Evolutionary conservation across 768 basidiomycete genomes (phyloP), one percentile per base, ranked within the genome.

Genomic region (Hysterangium stoloniferum): DNA sequence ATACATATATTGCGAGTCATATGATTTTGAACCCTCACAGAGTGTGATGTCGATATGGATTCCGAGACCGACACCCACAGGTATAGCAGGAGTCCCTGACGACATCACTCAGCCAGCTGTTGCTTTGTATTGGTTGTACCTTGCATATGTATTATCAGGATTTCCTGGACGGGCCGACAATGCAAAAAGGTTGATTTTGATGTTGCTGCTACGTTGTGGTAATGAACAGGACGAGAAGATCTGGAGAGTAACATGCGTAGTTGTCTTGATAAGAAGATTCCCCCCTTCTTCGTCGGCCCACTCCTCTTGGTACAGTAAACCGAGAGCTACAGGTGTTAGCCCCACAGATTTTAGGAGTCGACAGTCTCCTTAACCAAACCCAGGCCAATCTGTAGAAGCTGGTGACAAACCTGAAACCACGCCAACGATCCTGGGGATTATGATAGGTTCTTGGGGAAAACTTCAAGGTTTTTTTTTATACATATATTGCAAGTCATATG

Each of bases 11-110:
- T 7, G 24, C 6, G n/a, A 6, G 24, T 7, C 43, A 20, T 8
- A 25, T 31, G 9, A 31, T 31, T 37, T 37, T 12, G 37, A 13
- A 45, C 54, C 35, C 22, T 22, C 29, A 19, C 20, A 13, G n/a
- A 53, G 86, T 86, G 85, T 86, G 87, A 87, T 60, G 62, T 86
- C 19, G 85, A 86, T 52, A 74, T 78, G 59, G 85, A 87, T 62
- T 68, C 63, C 0, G 73, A 71, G 1, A 72, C 67, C 1, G 85
- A 87, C 61, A 80, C 75, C 6, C 85, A 87, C 58, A 80, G 85
- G 36, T 57, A 50, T 17, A 28, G 44, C 8, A 19, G 4, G 6
- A 12, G 28, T n/a, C 9, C 22, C 42, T n/a, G n/a, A n/a, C n/a
- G n/a, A n/a, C n/a, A n/a, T n/a, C 69, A 87, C 45, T 73, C 85